Percentiles rank a stretch among this genome's conserved stretches.
Evolutionary conservation across 164 flowering plant species (phyloP).

Genomic region (Vitis rotundifolia): DNA sequence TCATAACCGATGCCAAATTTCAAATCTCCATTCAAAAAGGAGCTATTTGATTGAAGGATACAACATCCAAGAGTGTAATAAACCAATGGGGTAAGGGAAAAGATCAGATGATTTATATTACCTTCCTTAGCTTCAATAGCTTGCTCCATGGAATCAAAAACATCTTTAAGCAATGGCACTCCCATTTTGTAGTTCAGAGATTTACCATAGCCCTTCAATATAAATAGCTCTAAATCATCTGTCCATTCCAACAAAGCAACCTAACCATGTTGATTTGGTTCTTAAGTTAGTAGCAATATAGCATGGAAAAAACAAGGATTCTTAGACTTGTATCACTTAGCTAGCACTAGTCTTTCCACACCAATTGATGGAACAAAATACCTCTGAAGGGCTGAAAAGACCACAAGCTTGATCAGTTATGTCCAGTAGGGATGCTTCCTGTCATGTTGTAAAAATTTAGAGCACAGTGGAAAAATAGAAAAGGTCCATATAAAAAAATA

Average conservation of each 20-base stretch:
- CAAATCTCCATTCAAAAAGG: too few species aligned
- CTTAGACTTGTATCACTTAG: too few species aligned
- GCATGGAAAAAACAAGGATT: neutral
- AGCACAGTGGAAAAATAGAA: neutral
- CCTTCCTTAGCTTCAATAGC: conserved; percentile 88
- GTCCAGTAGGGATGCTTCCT: conserved; percentile 89
- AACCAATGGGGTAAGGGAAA: too few species aligned
- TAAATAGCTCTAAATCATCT: conserved; percentile 83
- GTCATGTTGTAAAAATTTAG: conserved; percentile 9
- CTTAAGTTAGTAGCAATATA: neutral
- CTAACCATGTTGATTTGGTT: conserved; percentile 30
- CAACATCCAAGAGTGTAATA: too few species aligned
- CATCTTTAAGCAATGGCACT: conserved; percentile 83
- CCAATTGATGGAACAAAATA: conserved; percentile 17
- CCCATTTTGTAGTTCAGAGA: conserved; percentile 89
- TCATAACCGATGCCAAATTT: too few species aligned
- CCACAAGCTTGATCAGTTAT: conserved; percentile 83
- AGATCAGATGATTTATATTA: conserved; percentile 16
- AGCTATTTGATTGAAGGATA: too few species aligned
- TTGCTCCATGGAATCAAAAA: conserved; percentile 80
- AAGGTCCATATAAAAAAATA: too few species aligned
- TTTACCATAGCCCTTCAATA: conserved; percentile 92
- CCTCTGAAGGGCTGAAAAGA: conserved; percentile 78
- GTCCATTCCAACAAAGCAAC: conserved; percentile 89
- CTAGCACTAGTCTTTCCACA: too few species aligned